A percentile compares a stretch with the other conserved stretches of the same genome.
phyloP scores from a whole-genome alignment of 2,329 filamentous ascomycete species.

The Fonsecaea nubica region DNA sequence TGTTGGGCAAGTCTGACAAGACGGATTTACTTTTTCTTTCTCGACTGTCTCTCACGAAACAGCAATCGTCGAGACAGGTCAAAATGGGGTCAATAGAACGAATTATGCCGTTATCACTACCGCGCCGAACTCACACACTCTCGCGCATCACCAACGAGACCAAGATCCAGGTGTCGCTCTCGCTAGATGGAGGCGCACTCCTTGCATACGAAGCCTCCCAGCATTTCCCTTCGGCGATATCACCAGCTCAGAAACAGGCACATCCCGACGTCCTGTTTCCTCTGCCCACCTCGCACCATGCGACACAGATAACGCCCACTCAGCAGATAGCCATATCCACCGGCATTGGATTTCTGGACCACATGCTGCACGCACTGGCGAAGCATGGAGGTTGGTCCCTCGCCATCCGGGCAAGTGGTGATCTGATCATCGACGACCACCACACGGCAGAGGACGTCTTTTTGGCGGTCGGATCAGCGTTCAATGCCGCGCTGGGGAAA shows the following conservation, averaged over 20 bases:
- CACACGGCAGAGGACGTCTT: conserved; percentile 97
- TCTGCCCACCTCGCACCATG: conserved; percentile 67
- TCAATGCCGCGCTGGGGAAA: conserved; percentile 77
- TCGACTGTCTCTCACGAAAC: background rate
- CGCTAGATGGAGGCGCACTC: conserved; percentile 79
- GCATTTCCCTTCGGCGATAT: conserved; percentile 34
- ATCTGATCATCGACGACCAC: conserved; percentile 97
- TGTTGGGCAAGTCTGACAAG: background rate
- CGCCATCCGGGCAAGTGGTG: conserved; percentile 79
- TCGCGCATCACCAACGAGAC: conserved; percentile 97
- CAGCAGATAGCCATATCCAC: conserved; percentile 89
- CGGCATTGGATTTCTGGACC: conserved; percentile 96
- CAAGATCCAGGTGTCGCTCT: conserved; percentile 90
- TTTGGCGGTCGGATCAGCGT: conserved; percentile 85
- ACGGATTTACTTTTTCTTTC: conserved; percentile 4
- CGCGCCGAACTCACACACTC: conserved; percentile 76
- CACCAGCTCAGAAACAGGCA: conserved; percentile 45
- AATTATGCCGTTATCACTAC: conserved; percentile 13
- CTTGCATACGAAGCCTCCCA: conserved; percentile 36
- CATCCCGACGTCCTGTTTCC: conserved; percentile 54
- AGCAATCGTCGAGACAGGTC: background rate
- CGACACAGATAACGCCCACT: conserved; percentile 79
- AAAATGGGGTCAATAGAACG: conserved; percentile 38
- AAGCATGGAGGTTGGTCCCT: conserved; percentile 97
- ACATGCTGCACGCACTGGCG: conserved; percentile 96